phyloP scores from a whole-genome alignment of 179 eudicot species.

The Spinacia oleracea region DNA sequence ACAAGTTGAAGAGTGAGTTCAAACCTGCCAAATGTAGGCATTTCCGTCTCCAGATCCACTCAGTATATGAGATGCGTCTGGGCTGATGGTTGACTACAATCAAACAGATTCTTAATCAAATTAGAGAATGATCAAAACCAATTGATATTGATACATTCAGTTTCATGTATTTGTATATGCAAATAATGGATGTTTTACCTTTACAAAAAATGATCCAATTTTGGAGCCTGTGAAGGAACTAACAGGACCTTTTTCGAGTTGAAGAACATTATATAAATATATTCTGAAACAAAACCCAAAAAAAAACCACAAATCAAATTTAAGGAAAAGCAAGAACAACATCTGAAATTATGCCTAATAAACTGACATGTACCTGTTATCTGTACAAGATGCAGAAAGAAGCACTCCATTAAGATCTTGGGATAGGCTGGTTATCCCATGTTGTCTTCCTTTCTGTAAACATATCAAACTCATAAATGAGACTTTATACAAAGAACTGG shows the following conservation, averaged over 20 bases:
- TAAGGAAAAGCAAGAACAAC: neutral
- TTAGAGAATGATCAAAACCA: conserved; percentile 5
- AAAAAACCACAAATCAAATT: neutral
- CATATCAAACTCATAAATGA: conserved; percentile 2
- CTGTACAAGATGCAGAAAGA: conserved; percentile 92
- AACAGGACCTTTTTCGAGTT: conserved; percentile 77
- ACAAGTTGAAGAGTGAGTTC: conserved; percentile 13
- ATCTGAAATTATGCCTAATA: neutral
- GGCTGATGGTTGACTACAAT: conserved; percentile 79
- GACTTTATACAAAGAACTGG: neutral
- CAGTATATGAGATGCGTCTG: conserved; percentile 86
- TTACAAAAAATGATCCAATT: conserved; percentile 74
- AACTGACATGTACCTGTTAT: conserved; percentile 56
- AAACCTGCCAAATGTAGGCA: conserved; percentile 97
- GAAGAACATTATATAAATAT: conserved; percentile 82
- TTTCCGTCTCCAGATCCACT: conserved; percentile 90
- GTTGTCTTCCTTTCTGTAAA: conserved; percentile 60
- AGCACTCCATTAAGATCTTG: conserved; percentile 79
- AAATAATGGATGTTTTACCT: conserved; percentile 42
- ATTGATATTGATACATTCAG: neutral
- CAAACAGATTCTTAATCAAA: neutral
- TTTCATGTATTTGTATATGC: neutral
- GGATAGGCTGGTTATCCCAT: conserved; percentile 89
- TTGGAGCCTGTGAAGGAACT: conserved; percentile 71
- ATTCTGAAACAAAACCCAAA: conserved; percentile 51